phyloP scores from a whole-genome alignment of 805 yeast species.

The Ogataea allantospora region DNA sequence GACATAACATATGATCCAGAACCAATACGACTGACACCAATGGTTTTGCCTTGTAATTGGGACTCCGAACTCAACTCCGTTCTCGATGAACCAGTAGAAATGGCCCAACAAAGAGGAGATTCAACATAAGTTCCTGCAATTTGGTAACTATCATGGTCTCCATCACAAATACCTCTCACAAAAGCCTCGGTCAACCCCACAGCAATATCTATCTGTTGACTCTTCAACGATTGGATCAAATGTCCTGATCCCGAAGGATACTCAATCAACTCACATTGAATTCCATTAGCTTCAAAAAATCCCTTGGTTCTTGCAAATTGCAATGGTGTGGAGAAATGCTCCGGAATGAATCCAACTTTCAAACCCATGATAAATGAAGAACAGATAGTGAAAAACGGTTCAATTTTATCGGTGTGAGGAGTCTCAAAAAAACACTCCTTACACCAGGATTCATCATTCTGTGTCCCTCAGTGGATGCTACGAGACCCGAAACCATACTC shows the following conservation, averaged over 20 bases:
- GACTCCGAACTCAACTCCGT: slow-evolving; percentile 48
- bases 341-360: slow-evolving; percentile 83
- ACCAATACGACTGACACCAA: slow-evolving; percentile 86
- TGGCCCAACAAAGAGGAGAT: slow-evolving; percentile 88
- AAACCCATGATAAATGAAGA: slow-evolving; percentile 27
- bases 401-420: no score
- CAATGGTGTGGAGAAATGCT: slow-evolving; percentile 87
- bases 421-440: no score
- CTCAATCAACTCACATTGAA: slow-evolving; percentile 61
- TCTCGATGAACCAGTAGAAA: slow-evolving; percentile 70
- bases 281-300: slow-evolving; percentile 45
- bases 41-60: slow-evolving; percentile 54
- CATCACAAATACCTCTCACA: slow-evolving; percentile 76
- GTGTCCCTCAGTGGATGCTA: no score
- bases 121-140: slow-evolving; percentile 80
- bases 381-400: no score
- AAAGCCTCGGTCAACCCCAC: slow-evolving; percentile 92
- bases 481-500: no score
- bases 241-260: slow-evolving; percentile 89
- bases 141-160: slow-evolving; percentile 54
- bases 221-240: slow-evolving; percentile 68
- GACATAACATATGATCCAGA: slow-evolving; percentile 93
- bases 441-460: no score
- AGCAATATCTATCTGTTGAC: slow-evolving; percentile 68
- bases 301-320: slow-evolving; percentile 66